Conservation (phyloP, 352 stramenopile species). For the Globisporangium cederbergense region DNA sequence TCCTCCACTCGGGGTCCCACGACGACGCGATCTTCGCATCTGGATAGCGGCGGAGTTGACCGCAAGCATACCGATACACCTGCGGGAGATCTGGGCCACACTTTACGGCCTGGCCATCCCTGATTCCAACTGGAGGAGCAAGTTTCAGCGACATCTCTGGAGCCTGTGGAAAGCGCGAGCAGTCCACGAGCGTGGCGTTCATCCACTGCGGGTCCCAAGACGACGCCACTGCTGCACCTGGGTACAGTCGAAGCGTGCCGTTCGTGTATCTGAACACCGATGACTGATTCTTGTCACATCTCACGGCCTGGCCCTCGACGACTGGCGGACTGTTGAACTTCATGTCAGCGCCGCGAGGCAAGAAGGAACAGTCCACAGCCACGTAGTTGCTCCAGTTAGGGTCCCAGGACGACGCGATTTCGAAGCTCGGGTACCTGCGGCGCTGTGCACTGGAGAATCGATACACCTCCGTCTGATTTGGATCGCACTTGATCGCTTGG, state of each 20-base stretch:
- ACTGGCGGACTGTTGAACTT: slow-evolving; percentile 4
- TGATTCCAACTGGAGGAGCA: neutral
- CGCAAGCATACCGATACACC: slow-evolving; percentile 21
- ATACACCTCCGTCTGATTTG: slow-evolving; percentile 8
- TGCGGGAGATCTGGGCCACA: slow-evolving; percentile 6
- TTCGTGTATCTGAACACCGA: slow-evolving; percentile 18
- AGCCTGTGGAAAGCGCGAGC: neutral
- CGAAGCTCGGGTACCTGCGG: slow-evolving; percentile 19
- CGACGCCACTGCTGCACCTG: slow-evolving; percentile 12
- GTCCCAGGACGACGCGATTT: slow-evolving; percentile 24
- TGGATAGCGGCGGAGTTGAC: slow-evolving; percentile 17
- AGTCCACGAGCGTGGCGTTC: slow-evolving; percentile 8
- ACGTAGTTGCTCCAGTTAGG: slow-evolving; percentile 11
- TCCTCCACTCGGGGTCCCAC: slow-evolving; percentile 23
- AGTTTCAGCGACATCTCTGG: slow-evolving; percentile 7
- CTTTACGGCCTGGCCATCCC: slow-evolving; percentile 19
- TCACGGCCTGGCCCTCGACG: neutral
- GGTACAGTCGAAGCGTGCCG: slow-evolving; percentile 19
- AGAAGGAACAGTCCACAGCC: slow-evolving; percentile 17
- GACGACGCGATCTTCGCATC: slow-evolving; percentile 19
- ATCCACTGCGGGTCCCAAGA: slow-evolving; percentile 26
- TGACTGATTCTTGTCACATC: neutral
- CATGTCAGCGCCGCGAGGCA: slow-evolving; percentile 5
- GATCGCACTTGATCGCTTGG: neutral
- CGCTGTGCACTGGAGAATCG: slow-evolving; percentile 10